A percentile compares a stretch with the other conserved stretches of the same genome.
Evolutionary conservation across 306 rosid genomes (phyloP).

Genomic region (Pyrus communis): DNA sequence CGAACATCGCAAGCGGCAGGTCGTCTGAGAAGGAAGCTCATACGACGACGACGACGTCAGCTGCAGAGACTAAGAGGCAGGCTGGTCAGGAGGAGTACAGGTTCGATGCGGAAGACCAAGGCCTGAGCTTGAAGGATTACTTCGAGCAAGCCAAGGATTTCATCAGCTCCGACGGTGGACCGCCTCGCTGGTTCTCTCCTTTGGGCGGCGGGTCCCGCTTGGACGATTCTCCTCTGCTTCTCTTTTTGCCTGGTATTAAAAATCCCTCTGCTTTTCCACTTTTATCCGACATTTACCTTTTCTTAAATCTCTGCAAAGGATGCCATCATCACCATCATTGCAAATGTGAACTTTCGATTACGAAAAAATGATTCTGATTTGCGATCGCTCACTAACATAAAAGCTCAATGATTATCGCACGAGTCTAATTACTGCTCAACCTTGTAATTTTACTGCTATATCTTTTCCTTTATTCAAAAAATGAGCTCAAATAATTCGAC

Average conservation of each 20-base stretch:
- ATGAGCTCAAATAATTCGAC: neutral
- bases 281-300: neutral
- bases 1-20: neutral
- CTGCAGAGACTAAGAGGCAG: neutral
- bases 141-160: slow-evolving; percentile 42
- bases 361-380: neutral
- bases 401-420: neutral
- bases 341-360: neutral
- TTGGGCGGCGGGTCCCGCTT: slow-evolving; percentile 34
- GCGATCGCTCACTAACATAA: neutral
- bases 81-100: neutral
- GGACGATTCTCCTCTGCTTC: slow-evolving; percentile 52
- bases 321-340: neutral
- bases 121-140: slow-evolving; percentile 29
- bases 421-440: neutral
- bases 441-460: neutral
- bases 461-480: neutral
- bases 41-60: neutral
- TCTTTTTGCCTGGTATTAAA: slow-evolving; percentile 65
- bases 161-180: slow-evolving; percentile 42
- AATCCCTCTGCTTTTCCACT: neutral
- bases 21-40: neutral
- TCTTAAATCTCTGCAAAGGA: neutral
- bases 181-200: slow-evolving; percentile 93
- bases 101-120: slow-evolving; percentile 13